Percentiles rank a stretch among this genome's conserved stretches.
These are phyloP conservation scores for Cicer cuneatum DNA, from an alignment of 306 rosid genomes.

Conservation along the genomic window DNA sequence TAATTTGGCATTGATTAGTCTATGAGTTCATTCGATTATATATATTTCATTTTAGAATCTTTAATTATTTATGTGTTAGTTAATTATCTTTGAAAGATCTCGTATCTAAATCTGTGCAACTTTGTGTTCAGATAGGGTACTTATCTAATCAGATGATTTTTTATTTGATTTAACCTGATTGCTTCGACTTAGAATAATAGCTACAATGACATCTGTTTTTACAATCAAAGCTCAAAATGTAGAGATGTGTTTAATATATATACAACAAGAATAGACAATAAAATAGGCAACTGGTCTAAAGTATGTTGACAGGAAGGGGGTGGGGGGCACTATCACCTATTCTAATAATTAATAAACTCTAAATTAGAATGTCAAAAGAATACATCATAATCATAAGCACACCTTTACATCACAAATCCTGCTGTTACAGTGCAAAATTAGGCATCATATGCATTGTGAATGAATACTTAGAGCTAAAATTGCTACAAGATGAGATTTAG, in stretches of 20 bases:
- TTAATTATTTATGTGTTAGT: too few species aligned
- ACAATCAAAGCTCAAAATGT: slow-evolving; percentile 31
- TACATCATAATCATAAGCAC: slow-evolving; percentile 25
- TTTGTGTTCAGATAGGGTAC: too few species aligned
- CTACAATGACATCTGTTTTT: slow-evolving; percentile 22
- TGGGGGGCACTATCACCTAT: not conserved
- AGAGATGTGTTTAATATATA: slow-evolving; percentile 27
- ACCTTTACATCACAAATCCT: slow-evolving; percentile 41
- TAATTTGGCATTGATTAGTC: too few species aligned
- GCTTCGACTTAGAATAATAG: too few species aligned
- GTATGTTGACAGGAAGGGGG: slow-evolving; percentile 4
- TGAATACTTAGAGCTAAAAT: slow-evolving; percentile 36
- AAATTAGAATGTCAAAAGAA: slow-evolving; percentile 24
- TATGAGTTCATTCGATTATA: too few species aligned
- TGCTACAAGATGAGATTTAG: slow-evolving; percentile 23
- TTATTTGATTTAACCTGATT: too few species aligned
- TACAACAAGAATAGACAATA: slow-evolving; percentile 38
- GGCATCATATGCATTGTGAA: slow-evolving; percentile 40
- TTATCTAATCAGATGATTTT: too few species aligned
- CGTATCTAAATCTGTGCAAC: too few species aligned
- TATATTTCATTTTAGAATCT: too few species aligned
- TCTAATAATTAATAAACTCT: slow-evolving; percentile 36
- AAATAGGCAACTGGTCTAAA: slow-evolving; percentile 10
- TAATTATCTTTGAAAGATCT: too few species aligned
- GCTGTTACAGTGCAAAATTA: slow-evolving; percentile 41